Conservation (phyloP, 805 yeast genomes). For the Metschnikowia arizonensis region DNA sequence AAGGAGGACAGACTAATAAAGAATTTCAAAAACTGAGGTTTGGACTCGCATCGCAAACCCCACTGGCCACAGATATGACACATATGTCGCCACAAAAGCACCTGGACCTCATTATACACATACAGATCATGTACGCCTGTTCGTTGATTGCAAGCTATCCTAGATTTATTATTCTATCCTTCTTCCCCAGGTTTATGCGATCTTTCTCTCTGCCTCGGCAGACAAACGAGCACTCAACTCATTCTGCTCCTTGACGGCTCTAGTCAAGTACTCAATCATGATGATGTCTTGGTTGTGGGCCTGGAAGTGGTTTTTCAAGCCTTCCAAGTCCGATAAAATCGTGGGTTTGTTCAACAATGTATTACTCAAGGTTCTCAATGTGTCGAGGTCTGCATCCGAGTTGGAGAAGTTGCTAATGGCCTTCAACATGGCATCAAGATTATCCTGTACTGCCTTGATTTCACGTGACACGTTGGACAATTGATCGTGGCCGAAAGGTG, state of each 20-base stretch:
- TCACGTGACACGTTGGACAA: conserved; percentile 45
- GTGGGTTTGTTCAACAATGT: conserved; percentile 50
- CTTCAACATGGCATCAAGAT: conserved; percentile 47
- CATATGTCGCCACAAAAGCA: too few species aligned
- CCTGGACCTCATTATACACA: too few species aligned
- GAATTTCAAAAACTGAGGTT: too few species aligned
- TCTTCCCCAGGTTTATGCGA: conserved; percentile 9
- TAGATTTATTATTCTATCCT: conserved; percentile 5
- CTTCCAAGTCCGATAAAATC: conserved; percentile 46
- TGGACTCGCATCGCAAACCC: background rate
- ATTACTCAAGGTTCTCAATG: conserved; percentile 64
- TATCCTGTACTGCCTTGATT: conserved; percentile 41
- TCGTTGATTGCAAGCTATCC: conserved; percentile 3
- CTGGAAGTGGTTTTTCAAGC: conserved; percentile 58
- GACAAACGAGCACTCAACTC: conserved; percentile 74
- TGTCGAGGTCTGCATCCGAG: conserved; percentile 48
- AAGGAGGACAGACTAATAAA: too few species aligned
- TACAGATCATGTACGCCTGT: conserved; percentile 1
- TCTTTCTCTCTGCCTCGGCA: conserved; percentile 32
- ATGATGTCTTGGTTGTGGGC: conserved; percentile 75
- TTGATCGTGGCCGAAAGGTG: conserved; percentile 26
- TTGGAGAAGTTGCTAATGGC: conserved; percentile 42
- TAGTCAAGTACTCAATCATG: conserved; percentile 76
- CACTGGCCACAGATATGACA: background rate
- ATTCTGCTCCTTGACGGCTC: conserved; percentile 79